Conservation (phyloP, 2,329 filamentous ascomycete genomes). For the Clarireedia hainanense region DNA sequence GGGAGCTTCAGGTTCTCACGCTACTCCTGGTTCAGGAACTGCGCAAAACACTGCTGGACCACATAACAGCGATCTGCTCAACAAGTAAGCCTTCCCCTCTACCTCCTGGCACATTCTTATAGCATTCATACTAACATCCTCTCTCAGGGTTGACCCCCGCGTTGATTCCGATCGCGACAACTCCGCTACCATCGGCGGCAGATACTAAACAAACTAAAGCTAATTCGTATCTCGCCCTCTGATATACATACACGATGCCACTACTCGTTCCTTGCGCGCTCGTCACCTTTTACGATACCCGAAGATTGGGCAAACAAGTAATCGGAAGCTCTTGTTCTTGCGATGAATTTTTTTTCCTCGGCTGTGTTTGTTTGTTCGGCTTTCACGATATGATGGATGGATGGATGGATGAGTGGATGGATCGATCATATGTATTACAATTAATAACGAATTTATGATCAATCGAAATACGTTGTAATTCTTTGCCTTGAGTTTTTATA, state of each 20-base stretch:
- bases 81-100: conserved; percentile 34
- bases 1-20: conserved; percentile 28
- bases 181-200: conserved; percentile 44
- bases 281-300: not conserved
- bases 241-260: too few species aligned
- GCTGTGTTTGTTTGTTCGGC: not conserved
- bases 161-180: conserved; percentile 50
- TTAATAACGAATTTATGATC: not conserved
- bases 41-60: conserved; percentile 41
- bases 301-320: not conserved
- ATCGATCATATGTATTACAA: not conserved
- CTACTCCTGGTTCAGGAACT: conserved; percentile 26
- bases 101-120: not conserved
- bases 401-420: not conserved
- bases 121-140: not conserved
- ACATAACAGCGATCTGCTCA: conserved; percentile 44
- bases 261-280: too few species aligned
- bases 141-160: conserved; percentile 39
- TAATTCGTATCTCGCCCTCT: too few species aligned
- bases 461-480: too few species aligned
- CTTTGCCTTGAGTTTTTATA: too few species aligned
- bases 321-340: not conserved
- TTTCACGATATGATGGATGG: not conserved
- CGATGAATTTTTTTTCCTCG: not conserved
- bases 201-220: too few species aligned